Conservation (phyloP, 805 yeast genomes). For the Candida fluviatilis region DNA sequence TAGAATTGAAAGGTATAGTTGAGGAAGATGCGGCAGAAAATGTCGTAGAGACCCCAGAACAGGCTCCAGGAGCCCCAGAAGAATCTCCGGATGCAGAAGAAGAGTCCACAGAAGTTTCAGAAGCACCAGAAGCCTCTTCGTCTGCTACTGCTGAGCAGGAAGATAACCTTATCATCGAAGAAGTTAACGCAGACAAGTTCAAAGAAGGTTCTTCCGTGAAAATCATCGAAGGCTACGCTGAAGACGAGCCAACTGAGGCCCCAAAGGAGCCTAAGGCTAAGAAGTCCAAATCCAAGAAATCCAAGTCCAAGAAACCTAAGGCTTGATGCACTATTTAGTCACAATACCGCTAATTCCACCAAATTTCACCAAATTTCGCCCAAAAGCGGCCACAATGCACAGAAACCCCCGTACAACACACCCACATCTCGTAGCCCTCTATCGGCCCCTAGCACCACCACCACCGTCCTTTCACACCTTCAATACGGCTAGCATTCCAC, state of each 20-base stretch:
- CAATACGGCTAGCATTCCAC: not conserved
- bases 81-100: slow-evolving; percentile 4
- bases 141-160: slow-evolving; percentile 3
- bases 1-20: slow-evolving; percentile 28
- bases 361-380: too few relatives aligned
- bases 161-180: slow-evolving; percentile 37
- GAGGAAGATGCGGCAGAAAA: slow-evolving; percentile 33
- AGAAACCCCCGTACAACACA: too few relatives aligned
- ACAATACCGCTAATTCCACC: too few relatives aligned
- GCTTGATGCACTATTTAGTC: too few relatives aligned
- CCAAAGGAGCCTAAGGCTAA: slow-evolving; percentile 3
- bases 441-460: too few relatives aligned
- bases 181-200: slow-evolving; percentile 33
- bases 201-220: not conserved
- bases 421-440: too few relatives aligned
- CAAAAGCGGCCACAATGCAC: too few relatives aligned
- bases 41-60: slow-evolving; percentile 16
- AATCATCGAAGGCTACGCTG: slow-evolving; percentile 18
- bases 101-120: slow-evolving; percentile 7
- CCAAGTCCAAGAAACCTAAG: slow-evolving; percentile 7
- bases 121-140: too few relatives aligned
- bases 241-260: slow-evolving; percentile 6
- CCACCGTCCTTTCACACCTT: too few relatives aligned
- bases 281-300: slow-evolving; percentile 7
- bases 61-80: too few relatives aligned